Conservation (phyloP, 495 filamentous ascomycete genomes). For the Aspergillus kassunensis region DNA sequence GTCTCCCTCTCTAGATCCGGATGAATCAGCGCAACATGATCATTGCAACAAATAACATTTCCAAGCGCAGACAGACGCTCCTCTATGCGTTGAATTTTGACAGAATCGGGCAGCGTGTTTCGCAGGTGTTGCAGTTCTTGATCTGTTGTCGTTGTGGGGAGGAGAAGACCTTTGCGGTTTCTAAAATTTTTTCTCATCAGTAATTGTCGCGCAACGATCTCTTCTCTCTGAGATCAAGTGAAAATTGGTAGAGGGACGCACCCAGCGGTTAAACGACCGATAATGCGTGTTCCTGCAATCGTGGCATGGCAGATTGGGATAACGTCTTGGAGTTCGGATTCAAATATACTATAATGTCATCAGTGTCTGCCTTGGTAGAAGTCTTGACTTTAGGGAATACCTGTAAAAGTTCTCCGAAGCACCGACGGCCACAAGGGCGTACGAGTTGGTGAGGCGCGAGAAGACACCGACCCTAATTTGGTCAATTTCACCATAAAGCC, state of each 20-base stretch:
- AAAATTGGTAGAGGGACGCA: conserved; percentile 40
- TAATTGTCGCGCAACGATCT: no score
- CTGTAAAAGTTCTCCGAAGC: conserved; percentile 98
- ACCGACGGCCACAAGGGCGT: conserved; percentile 86
- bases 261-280: conserved; percentile 93
- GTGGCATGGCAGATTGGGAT: conserved; percentile 96
- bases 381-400: conserved; percentile 26
- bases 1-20: conserved; percentile 97
- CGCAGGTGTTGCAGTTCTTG: conserved; percentile 96
- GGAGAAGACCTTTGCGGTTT: conserved; percentile 93
- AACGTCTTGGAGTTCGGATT: conserved; percentile 93
- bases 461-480: conserved; percentile 85
- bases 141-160: conserved; percentile 93
- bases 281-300: conserved; percentile 94
- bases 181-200: conserved; percentile 33
- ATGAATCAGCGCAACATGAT: conserved; percentile 93
- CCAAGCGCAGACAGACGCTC: conserved; percentile 93
- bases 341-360: conserved; percentile 63
- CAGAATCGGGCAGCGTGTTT: conserved; percentile 83
- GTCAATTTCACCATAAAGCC: neutral
- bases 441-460: conserved; percentile 91
- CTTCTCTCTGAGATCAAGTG: no score
- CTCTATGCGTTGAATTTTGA: conserved; percentile 94
- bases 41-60: conserved; percentile 94
- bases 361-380: conserved; percentile 2